Evolutionary conservation across 306 rosid genomes (phyloP).

Genomic region (Citrullus mucosospermus): DNA sequence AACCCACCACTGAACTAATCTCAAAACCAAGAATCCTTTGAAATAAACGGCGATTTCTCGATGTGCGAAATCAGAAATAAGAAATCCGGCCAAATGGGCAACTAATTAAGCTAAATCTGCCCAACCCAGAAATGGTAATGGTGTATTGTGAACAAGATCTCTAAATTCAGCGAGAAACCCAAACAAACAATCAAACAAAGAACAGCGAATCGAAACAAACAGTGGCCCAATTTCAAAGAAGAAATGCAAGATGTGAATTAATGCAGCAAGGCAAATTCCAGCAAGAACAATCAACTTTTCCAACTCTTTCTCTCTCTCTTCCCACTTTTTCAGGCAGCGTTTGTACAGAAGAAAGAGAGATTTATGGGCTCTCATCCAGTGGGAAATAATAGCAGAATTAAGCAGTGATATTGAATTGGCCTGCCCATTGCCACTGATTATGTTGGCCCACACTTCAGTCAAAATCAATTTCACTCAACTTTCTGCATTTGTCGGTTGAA

Average conservation of each 20-base stretch:
- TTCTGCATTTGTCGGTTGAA: neutral
- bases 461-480: neutral
- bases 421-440: neutral
- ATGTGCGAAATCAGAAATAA: neutral
- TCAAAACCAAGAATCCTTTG: neutral
- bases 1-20: neutral
- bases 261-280: neutral
- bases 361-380: neutral
- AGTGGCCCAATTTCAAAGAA: neutral
- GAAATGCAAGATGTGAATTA: neutral
- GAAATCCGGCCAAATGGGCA: neutral
- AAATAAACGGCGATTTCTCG: neutral
- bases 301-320: neutral
- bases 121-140: neutral
- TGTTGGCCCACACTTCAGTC: neutral
- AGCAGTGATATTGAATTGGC: neutral
- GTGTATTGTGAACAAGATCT: neutral
- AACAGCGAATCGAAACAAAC: neutral
- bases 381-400: neutral
- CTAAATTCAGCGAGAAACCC: neutral
- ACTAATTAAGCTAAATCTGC: neutral
- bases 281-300: neutral
- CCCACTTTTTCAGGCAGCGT: neutral
- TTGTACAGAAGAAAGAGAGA: neutral
- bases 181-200: neutral